A percentile compares a stretch with the other conserved stretches of the same genome.
Conservation (phyloP, 768 basidiomycete species). For the Calocera viscosa region DNA sequence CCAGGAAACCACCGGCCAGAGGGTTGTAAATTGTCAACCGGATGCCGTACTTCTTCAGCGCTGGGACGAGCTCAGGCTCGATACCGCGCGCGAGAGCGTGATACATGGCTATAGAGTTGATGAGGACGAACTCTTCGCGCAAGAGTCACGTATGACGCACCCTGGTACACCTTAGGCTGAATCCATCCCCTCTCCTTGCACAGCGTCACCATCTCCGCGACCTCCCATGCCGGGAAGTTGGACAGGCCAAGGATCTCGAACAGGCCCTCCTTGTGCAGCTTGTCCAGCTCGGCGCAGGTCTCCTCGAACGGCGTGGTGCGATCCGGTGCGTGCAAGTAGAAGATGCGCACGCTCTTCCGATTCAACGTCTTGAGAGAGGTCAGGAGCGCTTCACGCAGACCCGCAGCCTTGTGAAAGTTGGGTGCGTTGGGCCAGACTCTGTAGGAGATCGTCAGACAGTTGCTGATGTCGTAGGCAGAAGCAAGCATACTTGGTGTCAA, state of each 20-base stretch:
- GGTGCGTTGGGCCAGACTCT: constrained; percentile 32
- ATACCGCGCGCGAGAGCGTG: constrained; percentile 39
- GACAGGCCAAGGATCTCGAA: constrained; percentile 10
- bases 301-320: constrained; percentile 12
- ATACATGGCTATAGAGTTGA: constrained; percentile 29
- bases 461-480: background rate
- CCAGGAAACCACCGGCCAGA: constrained; percentile 29
- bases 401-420: background rate
- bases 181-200: constrained; percentile 12
- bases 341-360: constrained; percentile 6
- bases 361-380: background rate
- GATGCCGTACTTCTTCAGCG: constrained; percentile 37
- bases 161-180: constrained; percentile 10
- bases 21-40: constrained; percentile 48
- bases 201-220: constrained; percentile 7
- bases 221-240: constrained; percentile 12
- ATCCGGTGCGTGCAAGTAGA: constrained; percentile 9
- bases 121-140: background rate
- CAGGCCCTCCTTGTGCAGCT: constrained; percentile 10
- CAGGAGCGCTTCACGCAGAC: background rate
- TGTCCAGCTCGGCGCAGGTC: constrained; percentile 2
- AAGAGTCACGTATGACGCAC: background rate
- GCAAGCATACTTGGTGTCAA: constrained; percentile 39
- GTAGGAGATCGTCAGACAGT: background rate
- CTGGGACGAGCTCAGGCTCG: constrained; percentile 39